phyloP scores from a whole-genome alignment of 2,329 filamentous ascomycete species.

The Sporothrix inflata region DNA sequence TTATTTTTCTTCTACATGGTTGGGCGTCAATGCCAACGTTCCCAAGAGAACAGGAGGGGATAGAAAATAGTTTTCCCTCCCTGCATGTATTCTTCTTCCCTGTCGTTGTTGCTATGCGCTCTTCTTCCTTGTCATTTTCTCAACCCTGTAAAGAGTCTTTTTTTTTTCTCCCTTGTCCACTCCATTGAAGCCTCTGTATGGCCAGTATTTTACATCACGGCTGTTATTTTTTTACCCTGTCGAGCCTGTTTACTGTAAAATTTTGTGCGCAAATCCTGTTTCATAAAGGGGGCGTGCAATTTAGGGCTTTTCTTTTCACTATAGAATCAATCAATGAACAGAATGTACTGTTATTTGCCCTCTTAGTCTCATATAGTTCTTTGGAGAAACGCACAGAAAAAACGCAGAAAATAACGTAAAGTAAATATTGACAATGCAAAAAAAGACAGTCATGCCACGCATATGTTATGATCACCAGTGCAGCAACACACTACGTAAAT shows the following conservation, averaged over 20 bases:
- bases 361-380: background rate
- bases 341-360: background rate
- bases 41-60: background rate
- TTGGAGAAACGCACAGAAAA: background rate
- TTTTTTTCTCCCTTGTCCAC: background rate
- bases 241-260: too few species aligned
- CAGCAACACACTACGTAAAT: background rate
- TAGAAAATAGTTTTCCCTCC: background rate
- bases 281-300: slow-evolving; percentile 13
- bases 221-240: too few species aligned
- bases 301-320: background rate
- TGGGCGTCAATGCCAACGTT: slow-evolving; percentile 18
- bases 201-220: background rate
- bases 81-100: background rate
- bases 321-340: too few species aligned
- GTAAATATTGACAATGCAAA: background rate
- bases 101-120: background rate
- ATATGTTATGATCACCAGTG: background rate
- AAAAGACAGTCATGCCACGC: background rate
- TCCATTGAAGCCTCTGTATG: background rate
- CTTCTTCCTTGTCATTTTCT: background rate
- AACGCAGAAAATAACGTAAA: background rate
- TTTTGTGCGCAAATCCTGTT: slow-evolving; percentile 19
- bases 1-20: background rate
- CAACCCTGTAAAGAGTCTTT: background rate